Base-by-base conservation (phyloP, 164 flowering plant species). In the Vitis rotundifolia region DNA sequence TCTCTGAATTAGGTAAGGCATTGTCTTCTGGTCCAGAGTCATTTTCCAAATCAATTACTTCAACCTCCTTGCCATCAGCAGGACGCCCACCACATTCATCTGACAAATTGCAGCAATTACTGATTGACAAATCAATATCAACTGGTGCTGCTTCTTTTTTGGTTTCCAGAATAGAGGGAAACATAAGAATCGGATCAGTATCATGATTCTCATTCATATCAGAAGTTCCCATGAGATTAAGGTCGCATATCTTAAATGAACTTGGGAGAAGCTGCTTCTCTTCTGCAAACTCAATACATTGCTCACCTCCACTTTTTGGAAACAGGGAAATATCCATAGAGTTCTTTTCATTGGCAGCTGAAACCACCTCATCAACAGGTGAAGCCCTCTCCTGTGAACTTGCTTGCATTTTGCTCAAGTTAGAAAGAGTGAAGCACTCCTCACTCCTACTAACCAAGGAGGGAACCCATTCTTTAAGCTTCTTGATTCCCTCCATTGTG, bases 211-310 rank as follows among this genome's bases (percentile, higher is more conserved):
- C 97, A 73, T 79, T 76, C 31, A 81, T 57, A 68, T 92, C 92
- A 78, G 90, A 76, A 71, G 76, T 76, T 78, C 83, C 94, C 79
- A 83, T 81, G 15, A 90, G 90, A 81, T 94, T 92, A 69, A 92
- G 95, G 73, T 94, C 99, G 73, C 89, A 91, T 15, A 88, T 91
- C 82, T 91, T 92, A 73, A 84, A 92, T n/a, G 97, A 87, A 77
- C 78, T 79, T 0, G 92, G 86, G 63, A 90, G 80, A 55, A 85
- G 81, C 78, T 85, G 91, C 79, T 88, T 93, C 77, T 87, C 95
- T 80, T 91, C 82, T 50, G 80, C 77, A 71, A 63, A 79, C 63
- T 78, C 83, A 62, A 67, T 61, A 65, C 68, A 63, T 11, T 76
- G 59, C 62, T 82, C 83, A 63, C 60, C 75, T 48, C 63, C 71